Percentiles rank a stretch among this genome's conserved stretches.
Evolutionary conservation across 1,284 basidiomycete species (phyloP).

Genomic region (Ganoderma resinaceum): DNA sequence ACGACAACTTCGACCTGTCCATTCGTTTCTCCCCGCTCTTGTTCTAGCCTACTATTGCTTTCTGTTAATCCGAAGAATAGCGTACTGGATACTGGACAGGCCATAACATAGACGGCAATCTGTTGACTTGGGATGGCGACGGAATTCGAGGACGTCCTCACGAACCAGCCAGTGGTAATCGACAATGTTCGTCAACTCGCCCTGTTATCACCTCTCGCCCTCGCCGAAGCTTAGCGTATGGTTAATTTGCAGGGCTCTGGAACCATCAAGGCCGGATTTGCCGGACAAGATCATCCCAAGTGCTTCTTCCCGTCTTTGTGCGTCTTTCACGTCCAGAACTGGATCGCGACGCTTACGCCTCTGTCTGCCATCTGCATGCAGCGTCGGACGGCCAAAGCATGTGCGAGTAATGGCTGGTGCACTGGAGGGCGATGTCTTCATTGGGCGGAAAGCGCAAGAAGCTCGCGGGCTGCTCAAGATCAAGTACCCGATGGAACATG

Average conservation of each 20-base stretch:
- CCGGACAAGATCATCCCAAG: constrained; percentile 97
- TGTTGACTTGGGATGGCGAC: constrained; percentile 57
- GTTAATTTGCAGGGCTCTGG: constrained; percentile 80
- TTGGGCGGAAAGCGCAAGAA: constrained; percentile 93
- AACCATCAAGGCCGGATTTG: constrained; percentile 97
- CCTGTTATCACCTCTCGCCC: background rate
- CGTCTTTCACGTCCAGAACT: constrained; percentile 55
- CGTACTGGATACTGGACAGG: constrained; percentile 12
- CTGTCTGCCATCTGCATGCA: constrained; percentile 45
- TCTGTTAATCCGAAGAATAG: constrained; percentile 17
- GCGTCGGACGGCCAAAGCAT: constrained; percentile 96
- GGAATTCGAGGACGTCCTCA: constrained; percentile 90
- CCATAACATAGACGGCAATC: constrained; percentile 4
- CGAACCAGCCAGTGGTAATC: constrained; percentile 94
- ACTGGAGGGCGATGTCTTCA: constrained; percentile 92
- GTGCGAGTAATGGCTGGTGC: constrained; percentile 96
- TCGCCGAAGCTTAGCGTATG: background rate
- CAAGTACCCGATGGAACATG: constrained; percentile 98
- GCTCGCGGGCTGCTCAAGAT: constrained; percentile 94
- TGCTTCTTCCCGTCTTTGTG: constrained; percentile 98
- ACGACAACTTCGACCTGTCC: constrained; percentile 18
- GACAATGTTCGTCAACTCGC: constrained; percentile 78
- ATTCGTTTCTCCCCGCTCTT: constrained; percentile 14
- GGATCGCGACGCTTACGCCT: constrained; percentile 36
- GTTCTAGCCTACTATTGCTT: constrained; percentile 20